Conservation (phyloP, 2,329 filamentous ascomycete genomes). For the Sporothrix sp. region DNA sequence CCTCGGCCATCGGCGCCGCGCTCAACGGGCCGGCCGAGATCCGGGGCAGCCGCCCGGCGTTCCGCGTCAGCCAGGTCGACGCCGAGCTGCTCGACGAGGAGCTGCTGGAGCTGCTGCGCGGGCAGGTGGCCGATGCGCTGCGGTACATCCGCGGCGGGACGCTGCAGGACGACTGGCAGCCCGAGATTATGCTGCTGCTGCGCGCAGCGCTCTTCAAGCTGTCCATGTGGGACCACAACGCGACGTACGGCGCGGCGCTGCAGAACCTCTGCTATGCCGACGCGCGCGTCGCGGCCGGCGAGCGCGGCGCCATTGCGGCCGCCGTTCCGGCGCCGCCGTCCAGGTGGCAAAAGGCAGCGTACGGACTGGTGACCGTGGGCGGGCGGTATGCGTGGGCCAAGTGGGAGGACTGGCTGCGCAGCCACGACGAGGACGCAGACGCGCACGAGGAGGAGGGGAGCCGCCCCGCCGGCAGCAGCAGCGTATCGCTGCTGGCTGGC, state of each 20-base stretch:
- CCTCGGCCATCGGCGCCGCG: background rate
- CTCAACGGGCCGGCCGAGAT: background rate
- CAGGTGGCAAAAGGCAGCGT: constrained; percentile 72
- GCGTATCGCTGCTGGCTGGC: background rate
- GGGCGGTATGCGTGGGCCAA: constrained; percentile 85
- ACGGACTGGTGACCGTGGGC: constrained; percentile 76
- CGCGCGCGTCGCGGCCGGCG: constrained; percentile 41
- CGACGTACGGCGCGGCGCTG: constrained; percentile 84
- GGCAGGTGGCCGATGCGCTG: constrained; percentile 76
- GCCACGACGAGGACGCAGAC: constrained; percentile 46
- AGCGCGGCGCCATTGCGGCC: constrained; percentile 25
- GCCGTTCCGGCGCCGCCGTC: constrained; percentile 59
- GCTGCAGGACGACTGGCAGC: constrained; percentile 74
- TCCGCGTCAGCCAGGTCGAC: constrained; percentile 91
- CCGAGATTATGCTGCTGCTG: constrained; percentile 72
- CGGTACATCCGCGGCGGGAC: constrained; percentile 72
- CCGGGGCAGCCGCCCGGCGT: constrained; percentile 65
- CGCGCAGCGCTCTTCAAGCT: constrained; percentile 84
- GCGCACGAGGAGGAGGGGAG: background rate
- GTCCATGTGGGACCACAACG: constrained; percentile 91
- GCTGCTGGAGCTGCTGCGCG: constrained; percentile 72
- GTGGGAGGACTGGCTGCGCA: constrained; percentile 79
- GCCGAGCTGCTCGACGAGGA: constrained; percentile 93
- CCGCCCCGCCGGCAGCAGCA: background rate
- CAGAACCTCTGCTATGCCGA: constrained; percentile 89